Conservation (phyloP, 2,329 filamentous ascomycete genomes). For the Teratosphaeria pseudoeucalypti region DNA sequence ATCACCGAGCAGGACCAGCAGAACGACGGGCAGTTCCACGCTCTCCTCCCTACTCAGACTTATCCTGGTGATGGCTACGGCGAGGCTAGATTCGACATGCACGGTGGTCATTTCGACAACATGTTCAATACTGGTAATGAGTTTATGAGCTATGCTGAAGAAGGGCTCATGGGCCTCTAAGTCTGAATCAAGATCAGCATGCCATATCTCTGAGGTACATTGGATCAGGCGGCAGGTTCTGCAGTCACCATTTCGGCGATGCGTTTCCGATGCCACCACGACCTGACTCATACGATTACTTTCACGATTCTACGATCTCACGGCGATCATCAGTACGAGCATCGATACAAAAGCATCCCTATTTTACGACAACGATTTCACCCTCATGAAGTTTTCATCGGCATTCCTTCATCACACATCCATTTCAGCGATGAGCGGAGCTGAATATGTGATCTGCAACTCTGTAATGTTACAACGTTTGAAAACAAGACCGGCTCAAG, state of each 20-base stretch:
- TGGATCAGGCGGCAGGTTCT: neutral
- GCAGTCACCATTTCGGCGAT: neutral
- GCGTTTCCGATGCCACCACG: neutral
- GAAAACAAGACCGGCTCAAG: neutral
- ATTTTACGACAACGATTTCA: neutral
- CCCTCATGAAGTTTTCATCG: neutral
- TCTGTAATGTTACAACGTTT: neutral
- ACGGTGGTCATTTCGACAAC: neutral
- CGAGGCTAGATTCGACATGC: neutral
- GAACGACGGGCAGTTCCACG: neutral
- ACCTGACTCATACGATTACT: neutral
- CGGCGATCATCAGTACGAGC: neutral
- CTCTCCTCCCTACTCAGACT: neutral
- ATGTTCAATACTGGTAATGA: neutral
- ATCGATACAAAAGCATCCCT: neutral
- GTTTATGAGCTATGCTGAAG: neutral
- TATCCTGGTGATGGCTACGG: no score
- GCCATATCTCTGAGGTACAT: neutral
- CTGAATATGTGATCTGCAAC: neutral
- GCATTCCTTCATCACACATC: neutral
- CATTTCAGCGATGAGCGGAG: neutral
- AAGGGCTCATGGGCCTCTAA: neutral
- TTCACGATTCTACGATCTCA: neutral
- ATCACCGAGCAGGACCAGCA: neutral
- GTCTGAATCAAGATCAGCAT: neutral